Evolutionary conservation across 192 early-diverging fungal species (phyloP).

Genomic region (Coemansia sp.): DNA sequence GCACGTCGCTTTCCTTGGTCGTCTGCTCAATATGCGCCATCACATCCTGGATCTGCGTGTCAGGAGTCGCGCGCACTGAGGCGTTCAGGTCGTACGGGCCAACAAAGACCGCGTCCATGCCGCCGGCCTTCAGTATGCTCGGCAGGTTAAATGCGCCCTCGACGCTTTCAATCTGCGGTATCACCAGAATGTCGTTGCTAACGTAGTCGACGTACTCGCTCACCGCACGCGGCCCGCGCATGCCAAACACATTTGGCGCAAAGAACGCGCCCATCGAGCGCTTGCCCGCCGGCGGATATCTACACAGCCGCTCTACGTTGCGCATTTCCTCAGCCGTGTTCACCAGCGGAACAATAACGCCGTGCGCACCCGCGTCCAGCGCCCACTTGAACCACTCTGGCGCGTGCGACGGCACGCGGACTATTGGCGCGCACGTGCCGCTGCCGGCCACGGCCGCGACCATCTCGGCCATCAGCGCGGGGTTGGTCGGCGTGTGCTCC

Average conservation of each 20-base stretch:
- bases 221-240: constrained; percentile 34
- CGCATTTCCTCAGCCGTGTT: constrained; percentile 45
- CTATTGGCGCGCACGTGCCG: constrained; percentile 46
- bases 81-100: constrained; percentile 36
- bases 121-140: constrained; percentile 27
- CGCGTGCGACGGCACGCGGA: constrained; percentile 48
- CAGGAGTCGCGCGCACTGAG: constrained; percentile 22
- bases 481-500: constrained; percentile 47
- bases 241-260: constrained; percentile 32
- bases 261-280: constrained; percentile 41
- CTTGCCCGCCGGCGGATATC: constrained; percentile 39
- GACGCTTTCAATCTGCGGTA: constrained; percentile 50
- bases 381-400: constrained; percentile 53
- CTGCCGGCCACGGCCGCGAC: constrained; percentile 48
- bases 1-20: constrained; percentile 28
- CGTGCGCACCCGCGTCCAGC: constrained; percentile 49
- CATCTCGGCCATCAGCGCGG: constrained; percentile 52
- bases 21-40: constrained; percentile 25
- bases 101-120: constrained; percentile 46
- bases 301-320: constrained; percentile 19
- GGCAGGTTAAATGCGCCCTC: constrained; percentile 39
- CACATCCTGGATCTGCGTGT: constrained; percentile 26
- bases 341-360: constrained; percentile 46
- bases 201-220: constrained; percentile 33
- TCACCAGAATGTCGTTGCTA: constrained; percentile 38